Base-by-base conservation (phyloP, 2,329 filamentous ascomycete genomes). In the Phaeosphaeria sp. region DNA sequence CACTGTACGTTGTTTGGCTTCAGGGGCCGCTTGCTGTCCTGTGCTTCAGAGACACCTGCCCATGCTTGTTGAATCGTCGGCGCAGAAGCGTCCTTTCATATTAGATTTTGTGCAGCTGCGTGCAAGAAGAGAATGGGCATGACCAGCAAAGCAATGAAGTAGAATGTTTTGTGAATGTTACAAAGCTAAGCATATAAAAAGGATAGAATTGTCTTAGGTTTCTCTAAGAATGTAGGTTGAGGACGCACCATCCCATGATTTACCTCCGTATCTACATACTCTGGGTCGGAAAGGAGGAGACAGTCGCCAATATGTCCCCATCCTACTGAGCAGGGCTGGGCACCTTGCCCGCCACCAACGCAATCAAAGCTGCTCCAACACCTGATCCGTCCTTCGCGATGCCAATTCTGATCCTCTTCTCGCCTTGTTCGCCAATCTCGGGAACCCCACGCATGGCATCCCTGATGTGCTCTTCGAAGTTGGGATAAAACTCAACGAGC, bases 321-420 rank as follows among this genome's bases (percentile, higher is more conserved):
- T 5, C 15, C 17, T 44, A 44, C 42, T 44, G 42, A 22, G 46
- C 59, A 17, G 67, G 66, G 44, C 63, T 55, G 6, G 53, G 59
- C 2, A 76, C 70, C 71, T 84, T 82, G 1, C 90, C 90, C 1
- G 94, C 94, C 25, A 97, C 91, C 50, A 97, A 85, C 51, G 95
- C 95, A 78, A 98, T 98, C 68, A 99, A 81, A 42, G 95, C 95
- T 2, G 95, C 95, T 52, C 95, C 95, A n/a, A 97, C 91, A 62
- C 92, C 95, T 63, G 91, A 95, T 48, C 95, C 95, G 75, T 99
- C 95, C 83, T 97, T 97, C 61, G 95, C 95, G 72, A 98, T 95
- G 21, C 94, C 95, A 71, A 99, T 97, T 56, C 92, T 86, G 64
- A 99, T 91, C 79, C 89, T 91, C 80, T 91, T 90, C 64, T 96